Evolutionary conservation across 73 alveolate genomes (phyloP), one percentile per base, ranked within the genome.

Genomic region (Symbiodinium pilosum): DNA sequence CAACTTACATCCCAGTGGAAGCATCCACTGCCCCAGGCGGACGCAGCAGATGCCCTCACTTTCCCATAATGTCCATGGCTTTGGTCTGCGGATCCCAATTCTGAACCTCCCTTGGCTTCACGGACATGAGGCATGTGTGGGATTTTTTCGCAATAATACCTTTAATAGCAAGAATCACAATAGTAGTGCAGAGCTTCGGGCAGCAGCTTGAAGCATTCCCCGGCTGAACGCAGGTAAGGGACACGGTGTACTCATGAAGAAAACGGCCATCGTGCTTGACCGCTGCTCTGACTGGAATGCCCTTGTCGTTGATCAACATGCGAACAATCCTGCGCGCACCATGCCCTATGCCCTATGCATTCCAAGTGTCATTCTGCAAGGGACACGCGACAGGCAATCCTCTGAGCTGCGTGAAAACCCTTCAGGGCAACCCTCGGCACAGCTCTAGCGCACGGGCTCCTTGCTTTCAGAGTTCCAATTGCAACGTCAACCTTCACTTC

Each of bases 251-350:
- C 81, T 64, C 81, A n/a, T 64, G 81, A 34, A 64, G 38, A 38
- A 24, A 30, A 64, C 34, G 24, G 18, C 81, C 81, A 38, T 28
- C 81, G 30, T 64, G 81, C 81, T 64, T 64, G 39, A 64, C 81
- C 41, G 81, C 81, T 64, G 81, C 81, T 64, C 81, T 64, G 38
- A 24, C 30, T 18, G 81, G 81, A 9, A 28, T 64, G 81, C 81
- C 81, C 32, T 64, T 38, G 20, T 38, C 14, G 81, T 64, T 38
- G 81, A 64, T 64, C 38, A 64, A 38, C 12, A 64, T 28, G 81
- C 81, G 81, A 34, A 64, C 81, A 24, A 64, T 64, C 81, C 81
- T 64, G 81, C 81, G 6, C n/a, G n/a, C n/a, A n/a, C n/a, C 59
- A 47, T 47, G 59, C 59, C 14, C 59, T 26, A 5, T 64, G 30